A percentile compares a stretch with the other conserved stretches of the same genome.
These are phyloP conservation scores for Talaromyces sp. DNA, from an alignment of 2,329 filamentous ascomycete species.

Conservation along the genomic window DNA sequence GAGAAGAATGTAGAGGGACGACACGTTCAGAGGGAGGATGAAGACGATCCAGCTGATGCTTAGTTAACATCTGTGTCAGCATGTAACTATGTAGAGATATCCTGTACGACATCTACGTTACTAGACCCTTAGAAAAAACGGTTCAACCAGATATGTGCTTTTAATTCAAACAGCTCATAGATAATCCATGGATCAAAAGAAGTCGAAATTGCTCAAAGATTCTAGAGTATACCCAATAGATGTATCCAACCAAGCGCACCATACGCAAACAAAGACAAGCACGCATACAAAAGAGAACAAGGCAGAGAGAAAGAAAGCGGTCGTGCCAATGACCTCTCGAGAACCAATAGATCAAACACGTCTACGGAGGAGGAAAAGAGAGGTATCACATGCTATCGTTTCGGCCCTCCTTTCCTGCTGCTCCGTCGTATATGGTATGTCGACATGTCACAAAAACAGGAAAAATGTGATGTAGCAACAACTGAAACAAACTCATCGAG, in stretches of 20 bases:
- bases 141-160: neutral
- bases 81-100: conserved; percentile 1
- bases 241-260: conserved; percentile 18
- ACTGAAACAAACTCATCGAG: conserved; percentile 1
- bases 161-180: conserved; percentile 7
- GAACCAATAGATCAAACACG: conserved; percentile 1
- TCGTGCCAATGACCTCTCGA: neutral
- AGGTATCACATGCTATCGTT: conserved; percentile 8
- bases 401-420: conserved; percentile 1
- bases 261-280: conserved; percentile 6
- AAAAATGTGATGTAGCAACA: conserved; percentile 8
- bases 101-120: neutral
- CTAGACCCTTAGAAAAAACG: neutral
- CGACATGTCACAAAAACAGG: conserved; percentile 8
- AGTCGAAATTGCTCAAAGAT: conserved; percentile 18
- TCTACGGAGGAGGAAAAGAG: conserved; percentile 1
- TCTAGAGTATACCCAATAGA: conserved; percentile 20
- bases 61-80: neutral
- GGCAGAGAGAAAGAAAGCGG: conserved; percentile 1
- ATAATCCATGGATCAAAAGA: conserved; percentile 7
- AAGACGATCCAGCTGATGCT: conserved; percentile 53
- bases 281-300: conserved; percentile 15
- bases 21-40: conserved; percentile 67
- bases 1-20: conserved; percentile 70
- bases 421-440: conserved; percentile 5